Conservation (phyloP, 192 early-diverging fungal species). For the Linnemannia schmuckeri region DNA sequence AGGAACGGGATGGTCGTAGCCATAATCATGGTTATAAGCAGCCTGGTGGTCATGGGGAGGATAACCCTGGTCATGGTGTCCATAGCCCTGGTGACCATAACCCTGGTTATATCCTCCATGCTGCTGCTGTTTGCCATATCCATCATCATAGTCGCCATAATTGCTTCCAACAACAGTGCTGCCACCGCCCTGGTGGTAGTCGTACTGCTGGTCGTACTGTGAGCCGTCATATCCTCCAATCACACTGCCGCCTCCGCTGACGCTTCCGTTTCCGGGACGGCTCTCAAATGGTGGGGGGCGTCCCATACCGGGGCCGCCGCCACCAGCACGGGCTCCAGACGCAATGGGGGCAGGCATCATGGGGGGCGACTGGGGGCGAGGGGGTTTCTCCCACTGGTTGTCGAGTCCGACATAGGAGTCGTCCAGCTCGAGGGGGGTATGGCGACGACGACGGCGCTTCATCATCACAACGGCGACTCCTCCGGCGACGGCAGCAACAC, state of each 20-base stretch:
- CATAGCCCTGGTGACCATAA: neutral
- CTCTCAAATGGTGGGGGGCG: constrained; percentile 38
- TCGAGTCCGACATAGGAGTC: constrained; percentile 35
- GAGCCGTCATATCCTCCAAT: constrained; percentile 35
- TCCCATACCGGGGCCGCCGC: neutral
- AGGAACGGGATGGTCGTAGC: constrained; percentile 39
- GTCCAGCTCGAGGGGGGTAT: constrained; percentile 42
- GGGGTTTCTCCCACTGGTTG: constrained; percentile 47
- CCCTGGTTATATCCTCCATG: constrained; percentile 14
- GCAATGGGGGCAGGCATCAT: constrained; percentile 32
- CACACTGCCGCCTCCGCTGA: constrained; percentile 30
- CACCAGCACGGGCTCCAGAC: constrained; percentile 20
- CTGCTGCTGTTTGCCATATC: constrained; percentile 25
- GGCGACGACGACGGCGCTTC: constrained; percentile 46
- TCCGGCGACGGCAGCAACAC: constrained; percentile 27
- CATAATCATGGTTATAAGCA: constrained; percentile 28
- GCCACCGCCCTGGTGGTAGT: constrained; percentile 11
- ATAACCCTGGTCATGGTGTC: constrained; percentile 10
- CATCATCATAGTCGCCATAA: constrained; percentile 6
- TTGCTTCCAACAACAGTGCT: constrained; percentile 1
- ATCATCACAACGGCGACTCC: constrained; percentile 33
- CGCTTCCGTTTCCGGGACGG: constrained; percentile 15
- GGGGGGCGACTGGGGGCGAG: constrained; percentile 23
- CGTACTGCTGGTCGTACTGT: constrained; percentile 37
- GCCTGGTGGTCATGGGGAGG: constrained; percentile 1